Evolutionary conservation across 768 basidiomycete genomes (phyloP).

Genomic region (Kwoniella pini): DNA sequence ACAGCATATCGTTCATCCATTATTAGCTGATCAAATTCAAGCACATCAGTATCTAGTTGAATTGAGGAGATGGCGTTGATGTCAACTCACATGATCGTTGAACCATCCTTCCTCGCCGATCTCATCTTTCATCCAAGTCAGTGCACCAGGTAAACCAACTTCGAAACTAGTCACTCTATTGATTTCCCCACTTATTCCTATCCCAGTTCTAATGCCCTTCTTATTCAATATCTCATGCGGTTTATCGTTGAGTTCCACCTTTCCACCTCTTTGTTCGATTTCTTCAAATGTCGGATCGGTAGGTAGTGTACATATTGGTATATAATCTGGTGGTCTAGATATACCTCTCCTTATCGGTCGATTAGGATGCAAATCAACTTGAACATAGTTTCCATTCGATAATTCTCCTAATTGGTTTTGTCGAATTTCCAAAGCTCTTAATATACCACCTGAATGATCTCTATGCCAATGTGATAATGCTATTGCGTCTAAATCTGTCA

Average conservation of each 20-base stretch:
- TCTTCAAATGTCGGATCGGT: constrained; percentile 71
- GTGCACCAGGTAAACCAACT: constrained; percentile 66
- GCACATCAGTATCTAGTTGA: background rate
- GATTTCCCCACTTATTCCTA: constrained; percentile 81
- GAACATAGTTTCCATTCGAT: constrained; percentile 33
- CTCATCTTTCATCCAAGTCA: constrained; percentile 61
- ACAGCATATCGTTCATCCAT: constrained; percentile 80
- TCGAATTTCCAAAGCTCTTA: constrained; percentile 34
- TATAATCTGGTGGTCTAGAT: constrained; percentile 64
- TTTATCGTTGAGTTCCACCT: constrained; percentile 62
- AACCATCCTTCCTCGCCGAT: constrained; percentile 57
- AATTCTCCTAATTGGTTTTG: background rate
- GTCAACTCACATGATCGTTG: constrained; percentile 60
- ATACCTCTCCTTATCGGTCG: constrained; percentile 74
- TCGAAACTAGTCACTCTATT: constrained; percentile 71
- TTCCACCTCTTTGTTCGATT: constrained; percentile 63
- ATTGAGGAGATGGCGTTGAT: background rate
- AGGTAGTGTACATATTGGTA: constrained; percentile 65
- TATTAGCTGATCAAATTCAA: constrained; percentile 60
- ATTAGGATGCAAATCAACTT: constrained; percentile 75
- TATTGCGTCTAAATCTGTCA: constrained; percentile 64
- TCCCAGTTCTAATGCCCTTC: constrained; percentile 23
- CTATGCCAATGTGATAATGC: constrained; percentile 75
- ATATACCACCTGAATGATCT: constrained; percentile 71
- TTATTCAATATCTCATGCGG: constrained; percentile 69